A percentile compares a stretch with the other conserved stretches of the same genome.
These are phyloP conservation scores for Dryas drummondii DNA, from an alignment of 306 rosid genomes.

Conservation along the genomic window DNA sequence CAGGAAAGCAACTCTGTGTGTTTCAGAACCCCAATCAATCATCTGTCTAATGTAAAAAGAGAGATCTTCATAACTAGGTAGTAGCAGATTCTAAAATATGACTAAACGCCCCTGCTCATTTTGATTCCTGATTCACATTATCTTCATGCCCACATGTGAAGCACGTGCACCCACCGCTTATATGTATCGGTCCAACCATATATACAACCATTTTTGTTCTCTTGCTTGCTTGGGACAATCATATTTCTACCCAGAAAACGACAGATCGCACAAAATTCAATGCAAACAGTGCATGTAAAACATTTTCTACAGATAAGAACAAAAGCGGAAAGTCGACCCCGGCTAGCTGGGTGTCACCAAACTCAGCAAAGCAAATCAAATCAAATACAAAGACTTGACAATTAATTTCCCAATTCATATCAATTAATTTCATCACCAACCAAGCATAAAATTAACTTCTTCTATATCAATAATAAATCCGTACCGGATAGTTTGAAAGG, in stretches of 20 bases:
- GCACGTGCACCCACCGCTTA: slow-evolving; percentile 3
- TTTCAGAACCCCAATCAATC: neutral
- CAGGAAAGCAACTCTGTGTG: neutral
- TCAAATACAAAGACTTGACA: neutral
- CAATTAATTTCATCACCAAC: neutral
- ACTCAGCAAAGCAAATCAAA: neutral
- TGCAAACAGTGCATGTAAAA: no score
- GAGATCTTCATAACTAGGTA: no score
- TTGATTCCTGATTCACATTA: slow-evolving; percentile 7
- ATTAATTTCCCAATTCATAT: neutral
- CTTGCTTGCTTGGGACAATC: slow-evolving; percentile 17
- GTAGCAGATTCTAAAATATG: no score
- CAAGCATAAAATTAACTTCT: neutral
- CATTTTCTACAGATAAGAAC: neutral
- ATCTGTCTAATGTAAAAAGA: neutral
- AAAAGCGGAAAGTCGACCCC: slow-evolving; percentile 16
- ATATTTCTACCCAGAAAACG: slow-evolving; percentile 9
- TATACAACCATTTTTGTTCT: neutral
- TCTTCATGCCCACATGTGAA: slow-evolving; percentile 17
- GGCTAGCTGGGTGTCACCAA: neutral
- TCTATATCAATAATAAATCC: no score
- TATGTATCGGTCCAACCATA: slow-evolving; percentile 1
- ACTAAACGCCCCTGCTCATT: neutral
- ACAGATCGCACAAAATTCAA: neutral
- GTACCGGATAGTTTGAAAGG: no score